A percentile compares a stretch with the other conserved stretches of the same genome.
These are phyloP conservation scores for Sugiyamaella qingdaonensis DNA, from an alignment of 805 yeast species.

Conservation along the genomic window DNA sequence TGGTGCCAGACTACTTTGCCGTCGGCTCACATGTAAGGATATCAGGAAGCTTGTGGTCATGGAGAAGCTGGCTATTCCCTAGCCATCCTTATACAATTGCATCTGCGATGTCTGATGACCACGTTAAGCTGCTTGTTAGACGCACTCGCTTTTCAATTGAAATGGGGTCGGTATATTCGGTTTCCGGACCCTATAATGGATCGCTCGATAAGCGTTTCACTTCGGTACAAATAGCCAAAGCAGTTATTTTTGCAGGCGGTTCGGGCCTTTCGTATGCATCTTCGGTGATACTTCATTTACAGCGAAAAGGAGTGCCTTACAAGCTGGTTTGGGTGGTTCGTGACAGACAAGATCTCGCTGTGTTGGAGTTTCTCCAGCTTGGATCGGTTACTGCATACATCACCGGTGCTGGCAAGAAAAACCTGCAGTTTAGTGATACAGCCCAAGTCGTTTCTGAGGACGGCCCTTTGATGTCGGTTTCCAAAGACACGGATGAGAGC, in stretches of 20 bases:
- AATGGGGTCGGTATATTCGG: constrained; percentile 28
- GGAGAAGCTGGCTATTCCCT: constrained; percentile 40
- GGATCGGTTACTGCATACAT: constrained; percentile 17
- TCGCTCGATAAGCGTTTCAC: constrained; percentile 37
- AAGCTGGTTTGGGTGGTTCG: constrained; percentile 85
- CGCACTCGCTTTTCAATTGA: constrained; percentile 33
- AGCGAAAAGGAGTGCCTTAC: constrained; percentile 57
- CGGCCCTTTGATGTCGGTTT: constrained; percentile 44
- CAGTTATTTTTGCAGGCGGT: constrained; percentile 60
- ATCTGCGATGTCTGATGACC: constrained; percentile 48
- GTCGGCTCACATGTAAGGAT: constrained; percentile 50
- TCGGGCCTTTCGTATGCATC: constrained; percentile 82
- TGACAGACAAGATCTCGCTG: constrained; percentile 71
- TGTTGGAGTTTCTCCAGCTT: constrained; percentile 64
- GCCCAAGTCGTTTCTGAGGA: constrained; percentile 44
- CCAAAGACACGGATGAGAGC: constrained; percentile 16
- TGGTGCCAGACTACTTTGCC: constrained; percentile 33
- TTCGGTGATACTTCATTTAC: constrained; percentile 69
- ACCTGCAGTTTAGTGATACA: constrained; percentile 31
- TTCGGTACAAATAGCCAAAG: constrained; percentile 37
- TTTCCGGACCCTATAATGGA: constrained; percentile 37
- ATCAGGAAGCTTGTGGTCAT: constrained; percentile 23
- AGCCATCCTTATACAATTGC: constrained; percentile 47
- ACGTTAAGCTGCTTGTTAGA: constrained; percentile 34
- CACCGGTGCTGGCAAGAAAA: constrained; percentile 35